Evolutionary conservation across 768 basidiomycete genomes (phyloP), one percentile per base, ranked within the genome.

Genomic region (Gyrodon lividus): DNA sequence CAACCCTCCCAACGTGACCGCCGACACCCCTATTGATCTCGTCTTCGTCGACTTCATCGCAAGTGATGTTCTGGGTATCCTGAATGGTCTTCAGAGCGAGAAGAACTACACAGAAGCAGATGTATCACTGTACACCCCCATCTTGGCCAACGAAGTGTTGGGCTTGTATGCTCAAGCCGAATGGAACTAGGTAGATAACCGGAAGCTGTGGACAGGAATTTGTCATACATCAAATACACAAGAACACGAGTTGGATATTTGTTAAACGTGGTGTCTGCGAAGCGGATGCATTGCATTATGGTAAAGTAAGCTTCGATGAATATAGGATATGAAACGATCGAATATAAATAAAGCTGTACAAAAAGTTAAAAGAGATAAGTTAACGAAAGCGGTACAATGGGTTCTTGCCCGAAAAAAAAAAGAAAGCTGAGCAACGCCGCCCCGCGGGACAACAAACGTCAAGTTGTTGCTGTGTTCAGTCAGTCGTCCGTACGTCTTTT

Each of bases 41-140:
- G 83, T 92, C 30, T 92, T 91, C 64, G 74, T 86, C 42, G 74
- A 84, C 64, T 92, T 89, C 66, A 82, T 90, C 61, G 71, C 77
- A 60, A 48, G 59, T 5, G 70, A 79, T 54, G 60, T 87, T 23
- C 54, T 89, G 51, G 35, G 55, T 5, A 77, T 80, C 23, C 62
- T 90, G 46, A 92, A 92, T 59, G 31, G 43, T 1, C 61, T 84
- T 20, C 82, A 86, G 69, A 75, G 38, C 6, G 61, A 55, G 23
- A 79, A 71, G 65, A 73, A 62, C 3, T 90, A 79, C 59, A 77
- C 78, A 2, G 59, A 62, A 0, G 59, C 71, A 10, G 83, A 91
- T 61, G 79, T 84, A 1, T 50, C 59, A 30, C n/a, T 58, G 30
- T 91, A 90, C 65, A 79, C 80, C 30, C 66, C 74, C 4, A 63